Percentiles rank a stretch among this genome's conserved stretches.
phyloP scores from a whole-genome alignment of 1,284 basidiomycete genomes.

The Ganoderma boninense region DNA sequence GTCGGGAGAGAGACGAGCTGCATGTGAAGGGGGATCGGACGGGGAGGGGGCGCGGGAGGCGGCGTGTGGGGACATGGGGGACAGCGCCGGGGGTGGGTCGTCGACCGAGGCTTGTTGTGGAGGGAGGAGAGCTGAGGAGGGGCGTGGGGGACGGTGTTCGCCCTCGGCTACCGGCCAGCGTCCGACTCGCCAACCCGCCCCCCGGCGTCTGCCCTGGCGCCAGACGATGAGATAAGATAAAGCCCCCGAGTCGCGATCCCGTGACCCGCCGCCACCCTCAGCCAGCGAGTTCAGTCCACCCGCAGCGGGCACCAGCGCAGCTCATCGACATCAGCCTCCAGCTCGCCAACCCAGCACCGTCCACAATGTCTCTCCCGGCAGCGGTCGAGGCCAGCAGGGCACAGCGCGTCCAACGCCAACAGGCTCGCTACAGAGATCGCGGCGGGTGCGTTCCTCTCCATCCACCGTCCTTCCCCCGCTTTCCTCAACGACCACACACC shows the following conservation, averaged over 20 bases:
- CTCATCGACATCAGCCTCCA: too few species aligned
- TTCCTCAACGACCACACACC: not conserved
- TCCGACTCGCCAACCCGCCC: constrained; percentile 12
- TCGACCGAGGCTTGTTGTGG: too few species aligned
- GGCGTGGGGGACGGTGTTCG: too few species aligned
- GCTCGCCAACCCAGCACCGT: not conserved
- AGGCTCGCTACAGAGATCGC: constrained; percentile 67
- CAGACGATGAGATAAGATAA: constrained; percentile 31
- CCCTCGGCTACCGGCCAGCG: constrained; percentile 28
- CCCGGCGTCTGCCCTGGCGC: constrained; percentile 9
- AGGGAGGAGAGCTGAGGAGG: too few species aligned
- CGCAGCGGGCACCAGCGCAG: too few species aligned
- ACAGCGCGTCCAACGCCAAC: constrained; percentile 61
- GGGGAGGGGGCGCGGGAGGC: constrained; percentile 1
- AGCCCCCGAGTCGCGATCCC: constrained; percentile 2
- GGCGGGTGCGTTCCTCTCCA: constrained; percentile 58
- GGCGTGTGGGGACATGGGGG: constrained; percentile 16
- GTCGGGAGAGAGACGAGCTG: not conserved
- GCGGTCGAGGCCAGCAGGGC: constrained; percentile 62
- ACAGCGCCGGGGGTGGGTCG: too few species aligned
- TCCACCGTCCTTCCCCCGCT: not conserved
- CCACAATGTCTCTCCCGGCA: constrained; percentile 31
- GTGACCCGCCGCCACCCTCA: constrained; percentile 1
- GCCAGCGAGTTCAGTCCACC: too few species aligned
- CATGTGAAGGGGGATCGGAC: constrained; percentile 6